Conservation (phyloP, 257 asterid species). For the Fraxinus anomala region DNA sequence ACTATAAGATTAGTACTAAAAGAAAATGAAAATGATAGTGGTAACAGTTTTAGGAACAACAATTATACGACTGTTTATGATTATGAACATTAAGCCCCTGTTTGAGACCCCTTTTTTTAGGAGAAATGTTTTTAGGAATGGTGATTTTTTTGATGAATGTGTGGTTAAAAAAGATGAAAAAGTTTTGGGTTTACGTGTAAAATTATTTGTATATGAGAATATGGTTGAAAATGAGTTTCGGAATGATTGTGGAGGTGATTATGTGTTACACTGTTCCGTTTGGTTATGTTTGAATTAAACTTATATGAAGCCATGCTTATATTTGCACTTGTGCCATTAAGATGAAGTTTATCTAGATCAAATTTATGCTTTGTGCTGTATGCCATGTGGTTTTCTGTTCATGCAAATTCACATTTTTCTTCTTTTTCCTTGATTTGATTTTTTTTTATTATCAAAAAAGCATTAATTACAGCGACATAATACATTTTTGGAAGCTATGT, state of each 20-base stretch:
- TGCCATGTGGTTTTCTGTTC: not conserved
- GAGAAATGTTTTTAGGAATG: no score
- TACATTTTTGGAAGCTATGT: conserved; percentile 17
- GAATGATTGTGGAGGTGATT: not conserved
- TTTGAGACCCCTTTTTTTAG: no score
- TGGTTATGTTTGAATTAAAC: not conserved
- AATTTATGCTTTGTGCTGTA: not conserved
- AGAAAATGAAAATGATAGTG: not conserved
- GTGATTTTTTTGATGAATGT: no score
- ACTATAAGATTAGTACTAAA: not conserved
- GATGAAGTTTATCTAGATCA: not conserved
- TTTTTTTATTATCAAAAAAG: not conserved
- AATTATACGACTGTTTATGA: not conserved
- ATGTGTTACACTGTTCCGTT: not conserved
- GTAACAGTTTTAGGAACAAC: not conserved
- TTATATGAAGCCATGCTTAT: not conserved
- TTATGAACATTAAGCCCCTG: not conserved
- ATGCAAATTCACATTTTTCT: not conserved
- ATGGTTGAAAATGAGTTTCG: no score
- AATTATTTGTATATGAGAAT: no score
- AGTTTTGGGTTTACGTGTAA: no score
- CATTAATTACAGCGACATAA: not conserved
- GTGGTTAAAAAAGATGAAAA: no score
- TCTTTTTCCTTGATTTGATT: not conserved
- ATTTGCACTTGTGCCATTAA: not conserved